These are phyloP conservation scores for Discostella pseudostelligera DNA, from an alignment of 108 stramenopile species.

Conservation along the genomic window DNA sequence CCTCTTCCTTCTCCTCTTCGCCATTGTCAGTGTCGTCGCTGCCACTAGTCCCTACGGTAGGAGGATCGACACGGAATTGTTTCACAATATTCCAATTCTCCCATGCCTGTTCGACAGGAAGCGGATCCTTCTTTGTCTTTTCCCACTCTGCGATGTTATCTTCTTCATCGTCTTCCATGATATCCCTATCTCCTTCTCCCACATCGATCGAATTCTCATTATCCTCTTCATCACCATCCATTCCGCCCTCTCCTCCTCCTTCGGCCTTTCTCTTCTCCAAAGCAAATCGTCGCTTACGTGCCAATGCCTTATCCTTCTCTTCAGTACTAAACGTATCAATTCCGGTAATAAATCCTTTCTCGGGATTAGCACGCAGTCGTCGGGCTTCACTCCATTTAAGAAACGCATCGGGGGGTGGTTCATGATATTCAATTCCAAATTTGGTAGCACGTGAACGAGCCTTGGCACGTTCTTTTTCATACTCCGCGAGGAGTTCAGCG, in stretches of 20 bases:
- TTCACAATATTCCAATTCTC: slow-evolving; percentile 73
- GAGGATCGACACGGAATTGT: slow-evolving; percentile 62
- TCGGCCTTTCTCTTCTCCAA: slow-evolving; percentile 10
- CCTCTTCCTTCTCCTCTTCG: slow-evolving; percentile 15
- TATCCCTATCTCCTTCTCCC: slow-evolving; percentile 38
- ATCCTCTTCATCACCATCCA: slow-evolving; percentile 9
- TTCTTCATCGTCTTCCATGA: slow-evolving; percentile 35
- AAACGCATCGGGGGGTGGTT: slow-evolving; percentile 61
- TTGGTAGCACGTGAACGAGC: slow-evolving; percentile 69
- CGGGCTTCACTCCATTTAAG: slow-evolving; percentile 75
- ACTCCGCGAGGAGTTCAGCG: slow-evolving; percentile 58
- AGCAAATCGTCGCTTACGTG: slow-evolving; percentile 68
- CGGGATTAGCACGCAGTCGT: slow-evolving; percentile 60
- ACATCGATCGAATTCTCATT: slow-evolving; percentile 24
- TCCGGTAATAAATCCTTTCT: slow-evolving; percentile 71
- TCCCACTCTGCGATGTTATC: slow-evolving; percentile 46
- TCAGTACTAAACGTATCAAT: slow-evolving; percentile 66
- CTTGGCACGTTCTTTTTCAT: slow-evolving; percentile 69
- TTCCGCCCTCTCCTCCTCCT: slow-evolving; percentile 35
- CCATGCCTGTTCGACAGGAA: slow-evolving; percentile 73
- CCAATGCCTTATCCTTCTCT: slow-evolving; percentile 68
- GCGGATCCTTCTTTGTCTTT: slow-evolving; percentile 45
- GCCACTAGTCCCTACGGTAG: slow-evolving; percentile 30
- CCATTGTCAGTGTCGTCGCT: slow-evolving; percentile 19
- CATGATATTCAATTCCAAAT: slow-evolving; percentile 74